These are phyloP conservation scores for Primulina tabacum DNA, from an alignment of 257 asterid genomes.

Conservation along the genomic window DNA sequence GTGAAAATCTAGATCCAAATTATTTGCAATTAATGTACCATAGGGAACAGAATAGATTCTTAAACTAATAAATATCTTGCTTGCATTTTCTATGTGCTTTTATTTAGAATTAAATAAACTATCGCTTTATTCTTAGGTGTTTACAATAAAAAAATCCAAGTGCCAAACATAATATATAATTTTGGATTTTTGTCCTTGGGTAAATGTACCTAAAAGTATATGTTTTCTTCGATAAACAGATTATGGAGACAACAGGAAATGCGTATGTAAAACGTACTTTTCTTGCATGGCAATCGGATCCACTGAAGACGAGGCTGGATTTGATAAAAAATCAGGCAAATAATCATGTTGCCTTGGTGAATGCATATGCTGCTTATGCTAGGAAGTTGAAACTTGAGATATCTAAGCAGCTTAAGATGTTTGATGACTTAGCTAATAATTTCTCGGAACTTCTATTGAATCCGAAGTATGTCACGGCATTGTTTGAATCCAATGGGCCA, in stretches of 20 bases:
- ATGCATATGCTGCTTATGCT: conserved; percentile 84
- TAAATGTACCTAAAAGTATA: neutral
- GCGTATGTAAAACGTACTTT: conserved; percentile 55
- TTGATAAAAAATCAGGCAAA: conserved; percentile 75
- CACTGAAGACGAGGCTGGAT: conserved; percentile 78
- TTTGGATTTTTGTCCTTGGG: neutral
- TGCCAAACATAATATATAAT: neutral
- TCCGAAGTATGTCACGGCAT: conserved; percentile 52
- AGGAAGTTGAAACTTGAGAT: conserved; percentile 88
- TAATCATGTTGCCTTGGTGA: conserved; percentile 79
- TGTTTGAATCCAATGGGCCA: conserved; percentile 77
- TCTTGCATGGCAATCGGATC: conserved; percentile 79
- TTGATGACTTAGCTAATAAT: conserved; percentile 75
- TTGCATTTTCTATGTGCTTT: neutral
- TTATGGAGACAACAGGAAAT: conserved; percentile 50
- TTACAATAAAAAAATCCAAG: neutral
- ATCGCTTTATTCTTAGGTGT: neutral
- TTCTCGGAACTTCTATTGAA: conserved; percentile 69
- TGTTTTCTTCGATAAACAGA: conserved; percentile 29
- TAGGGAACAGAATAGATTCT: neutral
- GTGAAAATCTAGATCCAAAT: neutral
- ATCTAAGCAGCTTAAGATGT: conserved; percentile 82
- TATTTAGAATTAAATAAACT: too few relatives aligned
- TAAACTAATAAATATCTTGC: neutral
- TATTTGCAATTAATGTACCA: neutral